phyloP scores from a whole-genome alignment of 2,329 filamentous ascomycete genomes.

The Tolypocladium ovalisporum region DNA sequence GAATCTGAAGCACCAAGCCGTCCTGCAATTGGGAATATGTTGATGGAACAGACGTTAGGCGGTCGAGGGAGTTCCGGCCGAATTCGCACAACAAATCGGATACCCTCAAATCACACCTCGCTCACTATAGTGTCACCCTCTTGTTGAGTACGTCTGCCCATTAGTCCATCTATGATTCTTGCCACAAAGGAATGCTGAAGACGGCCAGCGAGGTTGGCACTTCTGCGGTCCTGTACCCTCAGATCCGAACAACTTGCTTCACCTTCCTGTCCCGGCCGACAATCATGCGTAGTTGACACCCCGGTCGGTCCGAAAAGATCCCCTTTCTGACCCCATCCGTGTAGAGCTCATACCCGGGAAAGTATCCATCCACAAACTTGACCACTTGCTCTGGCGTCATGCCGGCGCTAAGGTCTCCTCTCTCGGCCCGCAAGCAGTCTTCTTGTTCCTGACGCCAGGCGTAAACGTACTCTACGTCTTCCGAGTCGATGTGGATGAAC shows the following conservation, averaged over 20 bases:
- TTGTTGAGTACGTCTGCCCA: not conserved
- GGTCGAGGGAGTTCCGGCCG: not conserved
- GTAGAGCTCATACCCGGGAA: conserved; percentile 63
- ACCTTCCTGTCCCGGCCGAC: conserved; percentile 51
- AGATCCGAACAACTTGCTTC: conserved; percentile 41
- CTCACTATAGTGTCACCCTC: no score
- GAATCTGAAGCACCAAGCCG: not conserved
- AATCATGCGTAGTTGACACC: conserved; percentile 49
- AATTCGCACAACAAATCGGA: not conserved
- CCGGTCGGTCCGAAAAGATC: conserved; percentile 37
- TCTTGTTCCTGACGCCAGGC: conserved; percentile 79
- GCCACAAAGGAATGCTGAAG: not conserved
- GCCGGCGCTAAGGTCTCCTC: conserved; percentile 46
- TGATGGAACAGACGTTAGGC: not conserved
- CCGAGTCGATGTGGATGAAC: conserved; percentile 55
- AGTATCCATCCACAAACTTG: conserved; percentile 60
- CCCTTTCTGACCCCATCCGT: conserved; percentile 47
- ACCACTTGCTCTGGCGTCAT: conserved; percentile 77
- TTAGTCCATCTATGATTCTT: not conserved
- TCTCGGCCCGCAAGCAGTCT: conserved; percentile 51
- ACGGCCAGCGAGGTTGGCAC: not conserved
- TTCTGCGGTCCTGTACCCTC: not conserved
- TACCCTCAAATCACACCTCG: not conserved
- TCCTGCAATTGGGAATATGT: not conserved
- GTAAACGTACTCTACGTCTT: conserved; percentile 67